phyloP scores from a whole-genome alignment of 495 filamentous ascomycete genomes.

The Hyaloscypha hepaticicola region DNA sequence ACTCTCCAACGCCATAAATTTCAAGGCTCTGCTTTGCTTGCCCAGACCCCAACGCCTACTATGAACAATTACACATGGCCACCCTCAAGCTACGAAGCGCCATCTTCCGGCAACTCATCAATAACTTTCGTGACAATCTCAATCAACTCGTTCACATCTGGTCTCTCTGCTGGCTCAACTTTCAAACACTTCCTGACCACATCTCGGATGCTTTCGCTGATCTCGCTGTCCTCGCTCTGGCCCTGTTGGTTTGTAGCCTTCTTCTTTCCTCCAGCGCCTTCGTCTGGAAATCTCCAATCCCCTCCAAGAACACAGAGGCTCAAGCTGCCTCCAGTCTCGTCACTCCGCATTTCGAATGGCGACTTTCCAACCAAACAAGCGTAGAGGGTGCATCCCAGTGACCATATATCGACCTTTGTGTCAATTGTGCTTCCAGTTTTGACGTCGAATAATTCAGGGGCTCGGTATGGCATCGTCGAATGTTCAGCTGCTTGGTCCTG shows the following conservation, averaged over 20 bases:
- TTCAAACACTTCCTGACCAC: conserved; percentile 83
- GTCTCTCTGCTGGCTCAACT: conserved; percentile 90
- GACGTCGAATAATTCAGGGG: conserved; percentile 96
- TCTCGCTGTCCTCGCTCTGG: conserved; percentile 39
- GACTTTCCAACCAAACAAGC: conserved; percentile 94
- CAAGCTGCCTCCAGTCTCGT: conserved; percentile 92
- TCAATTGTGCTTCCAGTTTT: conserved; percentile 91
- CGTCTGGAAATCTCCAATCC: conserved; percentile 93
- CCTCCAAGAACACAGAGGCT: conserved; percentile 89
- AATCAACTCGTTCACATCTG: conserved; percentile 89
- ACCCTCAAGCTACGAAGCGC: conserved; percentile 17
- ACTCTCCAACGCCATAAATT: background rate
- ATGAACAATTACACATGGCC: conserved; percentile 2
- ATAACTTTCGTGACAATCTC: conserved; percentile 74
- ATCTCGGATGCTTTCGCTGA: conserved; percentile 77
- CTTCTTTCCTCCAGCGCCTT: conserved; percentile 56
- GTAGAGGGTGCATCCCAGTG: conserved; percentile 91
- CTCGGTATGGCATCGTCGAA: conserved; percentile 97
- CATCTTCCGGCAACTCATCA: conserved; percentile 65
- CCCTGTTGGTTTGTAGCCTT: conserved; percentile 36
- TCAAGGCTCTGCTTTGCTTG: background rate
- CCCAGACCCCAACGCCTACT: background rate
- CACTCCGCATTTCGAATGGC: conserved; percentile 90
- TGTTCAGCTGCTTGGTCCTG: conserved; percentile 96
- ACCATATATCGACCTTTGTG: conserved; percentile 98